phyloP scores from a whole-genome alignment of 768 basidiomycete genomes.

The Boletus vinaceobasis region DNA sequence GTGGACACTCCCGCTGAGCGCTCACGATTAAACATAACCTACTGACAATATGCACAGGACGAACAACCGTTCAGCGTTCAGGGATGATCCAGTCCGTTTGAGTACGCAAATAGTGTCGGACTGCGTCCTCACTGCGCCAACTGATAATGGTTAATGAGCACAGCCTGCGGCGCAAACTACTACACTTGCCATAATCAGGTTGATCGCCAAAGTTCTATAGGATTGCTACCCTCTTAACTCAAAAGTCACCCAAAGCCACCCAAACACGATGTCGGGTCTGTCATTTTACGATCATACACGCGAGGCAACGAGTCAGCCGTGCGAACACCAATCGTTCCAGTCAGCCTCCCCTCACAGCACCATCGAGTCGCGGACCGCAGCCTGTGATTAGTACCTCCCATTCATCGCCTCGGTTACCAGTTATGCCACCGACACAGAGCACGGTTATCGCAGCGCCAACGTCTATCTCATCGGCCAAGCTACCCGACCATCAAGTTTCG shows the following conservation, averaged over 20 bases:
- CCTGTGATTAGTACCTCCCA: neutral
- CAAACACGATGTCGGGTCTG: neutral
- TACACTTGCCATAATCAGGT: conserved; percentile 13
- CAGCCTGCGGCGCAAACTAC: neutral
- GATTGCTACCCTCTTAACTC: neutral
- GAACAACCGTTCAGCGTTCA: no score
- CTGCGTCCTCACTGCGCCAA: neutral
- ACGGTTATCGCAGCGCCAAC: neutral
- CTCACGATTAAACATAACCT: neutral
- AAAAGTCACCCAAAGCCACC: neutral
- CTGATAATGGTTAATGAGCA: neutral
- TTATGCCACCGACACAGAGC: conserved; percentile 20
- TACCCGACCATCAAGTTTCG: conserved; percentile 10
- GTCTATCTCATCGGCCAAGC: neutral
- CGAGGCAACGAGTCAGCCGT: neutral
- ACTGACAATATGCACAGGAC: neutral
- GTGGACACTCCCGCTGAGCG: neutral
- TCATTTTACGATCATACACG: neutral
- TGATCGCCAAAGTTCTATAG: neutral
- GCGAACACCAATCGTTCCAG: neutral
- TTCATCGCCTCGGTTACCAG: neutral
- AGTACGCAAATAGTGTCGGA: neutral
- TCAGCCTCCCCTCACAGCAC: conserved; percentile 13
- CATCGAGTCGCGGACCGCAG: neutral
- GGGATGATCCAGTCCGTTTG: neutral